A percentile compares a stretch with the other conserved stretches of the same genome.
These are phyloP conservation scores for Aspergillus transmontanensis DNA, from an alignment of 2,329 filamentous ascomycete species.

Conservation along the genomic window DNA sequence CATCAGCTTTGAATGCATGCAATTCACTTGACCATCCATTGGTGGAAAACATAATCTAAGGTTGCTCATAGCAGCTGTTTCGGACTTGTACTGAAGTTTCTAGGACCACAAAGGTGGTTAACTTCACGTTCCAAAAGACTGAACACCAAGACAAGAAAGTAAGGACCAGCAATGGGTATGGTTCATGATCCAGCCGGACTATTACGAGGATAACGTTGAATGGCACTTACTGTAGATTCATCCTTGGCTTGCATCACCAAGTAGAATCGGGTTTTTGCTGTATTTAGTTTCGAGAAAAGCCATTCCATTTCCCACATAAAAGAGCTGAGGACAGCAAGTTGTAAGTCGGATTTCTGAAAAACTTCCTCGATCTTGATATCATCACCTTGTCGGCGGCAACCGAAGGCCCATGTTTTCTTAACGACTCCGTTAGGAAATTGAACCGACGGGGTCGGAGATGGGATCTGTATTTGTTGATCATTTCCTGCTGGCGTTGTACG, in stretches of 20 bases:
- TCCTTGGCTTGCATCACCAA: slow-evolving; percentile 64
- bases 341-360: slow-evolving; percentile 70
- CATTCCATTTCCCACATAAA: slow-evolving; percentile 85
- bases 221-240: slow-evolving; percentile 42
- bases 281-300: slow-evolving; percentile 72
- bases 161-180: not conserved
- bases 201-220: no score
- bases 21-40: slow-evolving; percentile 70
- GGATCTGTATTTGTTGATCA: slow-evolving; percentile 2
- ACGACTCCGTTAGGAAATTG: slow-evolving; percentile 66
- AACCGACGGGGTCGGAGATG: slow-evolving; percentile 26
- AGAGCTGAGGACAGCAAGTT: slow-evolving; percentile 80
- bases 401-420: slow-evolving; percentile 77
- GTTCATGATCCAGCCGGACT: not conserved
- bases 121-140: not conserved
- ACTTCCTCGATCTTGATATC: slow-evolving; percentile 90
- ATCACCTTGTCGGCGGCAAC: slow-evolving; percentile 62
- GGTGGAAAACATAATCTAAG: slow-evolving; percentile 77
- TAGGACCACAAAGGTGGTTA: slow-evolving; percentile 19
- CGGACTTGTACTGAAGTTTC: slow-evolving; percentile 41
- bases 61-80: slow-evolving; percentile 49
- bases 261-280: slow-evolving; percentile 62
- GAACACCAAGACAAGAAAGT: not conserved
- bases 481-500: not conserved
- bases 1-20: slow-evolving; percentile 95